Evolutionary conservation across 805 yeast species (phyloP), one percentile per base, ranked within the genome.

Genomic region (Teunomyces pallodes): DNA sequence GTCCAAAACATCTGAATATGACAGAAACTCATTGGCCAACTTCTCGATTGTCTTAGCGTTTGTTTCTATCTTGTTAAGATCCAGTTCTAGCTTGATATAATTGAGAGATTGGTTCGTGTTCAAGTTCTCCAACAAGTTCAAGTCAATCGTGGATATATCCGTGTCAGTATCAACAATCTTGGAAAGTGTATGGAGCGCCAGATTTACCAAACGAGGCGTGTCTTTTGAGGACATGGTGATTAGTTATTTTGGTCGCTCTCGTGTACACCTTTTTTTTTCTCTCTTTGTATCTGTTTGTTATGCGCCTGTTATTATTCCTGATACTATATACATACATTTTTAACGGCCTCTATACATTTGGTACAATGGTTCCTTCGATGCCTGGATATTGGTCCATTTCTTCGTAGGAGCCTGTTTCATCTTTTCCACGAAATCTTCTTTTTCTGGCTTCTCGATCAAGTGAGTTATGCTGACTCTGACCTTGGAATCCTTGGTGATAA

Each of bases 381-480:
- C 77, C 59, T 79, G 64, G 51, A 77, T 64, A 59, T 84, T 84
- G 43, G 76, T 63, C 70, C 77, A 82, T 56, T 81, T 80, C 64
- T 82, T 83, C 5, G 87, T 76, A 27, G 97, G 96, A 46, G 76
- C 75, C 47, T 70, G 67, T 50, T 79, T 72, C 54, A 83, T 62
- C 60, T 76, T 68, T 49, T 81, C 81, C 41, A 78, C 76, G 54
- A 77, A 81, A 63, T 90, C 79, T 31, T 77, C 63, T 17, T 71
- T 64, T 13, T 67, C 73, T 1, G 79, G 77, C 28, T 70, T 73
- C 36, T 75, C 77, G 46, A 72, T 70, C 46, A 84, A 82, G 29
- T 76, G 62, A 40, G 79, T 77, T 49, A 87, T 71, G 17, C 96
- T 89, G 10, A 85, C 84, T 71, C 95, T 83, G 30, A 90, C 81